Percentiles rank a stretch among this genome's conserved stretches.
These are phyloP conservation scores for Grigorovia transvaalensis DNA, from an alignment of 805 yeast species.

Conservation along the genomic window DNA sequence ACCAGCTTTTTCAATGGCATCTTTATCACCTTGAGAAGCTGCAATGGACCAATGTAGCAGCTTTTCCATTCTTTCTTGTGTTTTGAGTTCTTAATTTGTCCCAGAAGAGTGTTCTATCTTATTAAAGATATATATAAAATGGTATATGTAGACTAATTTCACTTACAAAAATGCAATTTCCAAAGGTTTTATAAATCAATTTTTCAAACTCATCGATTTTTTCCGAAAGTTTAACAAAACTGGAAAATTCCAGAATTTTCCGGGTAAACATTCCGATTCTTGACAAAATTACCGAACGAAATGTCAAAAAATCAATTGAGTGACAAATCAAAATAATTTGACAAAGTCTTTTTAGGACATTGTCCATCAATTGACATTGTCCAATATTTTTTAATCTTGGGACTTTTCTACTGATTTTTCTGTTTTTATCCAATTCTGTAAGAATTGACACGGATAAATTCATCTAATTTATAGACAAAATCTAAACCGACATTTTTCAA, in stretches of 20 bases:
- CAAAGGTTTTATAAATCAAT: neutral
- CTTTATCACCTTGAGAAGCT: constrained; percentile 61
- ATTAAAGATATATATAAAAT: too few species aligned
- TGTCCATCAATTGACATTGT: neutral
- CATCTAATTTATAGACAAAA: constrained; percentile 56
- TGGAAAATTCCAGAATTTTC: neutral
- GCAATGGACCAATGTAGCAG: constrained; percentile 86
- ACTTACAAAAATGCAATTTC: neutral
- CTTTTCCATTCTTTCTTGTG: constrained; percentile 58
- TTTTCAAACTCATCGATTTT: neutral
- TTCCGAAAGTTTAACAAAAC: neutral
- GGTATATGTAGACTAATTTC: too few species aligned
- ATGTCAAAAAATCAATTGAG: neutral
- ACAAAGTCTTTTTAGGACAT: too few species aligned
- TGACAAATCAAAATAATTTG: too few species aligned
- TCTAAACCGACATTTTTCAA: constrained; percentile 60
- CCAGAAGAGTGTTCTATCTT: too few species aligned
- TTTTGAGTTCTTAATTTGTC: too few species aligned
- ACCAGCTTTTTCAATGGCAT: constrained; percentile 52
- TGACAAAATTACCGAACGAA: neutral
- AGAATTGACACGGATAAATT: constrained; percentile 21
- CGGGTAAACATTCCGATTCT: neutral
- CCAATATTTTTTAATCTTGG: neutral
- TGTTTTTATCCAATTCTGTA: constrained; percentile 5
- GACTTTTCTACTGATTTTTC: neutral